These are phyloP conservation scores for Perkinsus olseni DNA, from an alignment of 169 alveolate species.

Conservation along the genomic window DNA sequence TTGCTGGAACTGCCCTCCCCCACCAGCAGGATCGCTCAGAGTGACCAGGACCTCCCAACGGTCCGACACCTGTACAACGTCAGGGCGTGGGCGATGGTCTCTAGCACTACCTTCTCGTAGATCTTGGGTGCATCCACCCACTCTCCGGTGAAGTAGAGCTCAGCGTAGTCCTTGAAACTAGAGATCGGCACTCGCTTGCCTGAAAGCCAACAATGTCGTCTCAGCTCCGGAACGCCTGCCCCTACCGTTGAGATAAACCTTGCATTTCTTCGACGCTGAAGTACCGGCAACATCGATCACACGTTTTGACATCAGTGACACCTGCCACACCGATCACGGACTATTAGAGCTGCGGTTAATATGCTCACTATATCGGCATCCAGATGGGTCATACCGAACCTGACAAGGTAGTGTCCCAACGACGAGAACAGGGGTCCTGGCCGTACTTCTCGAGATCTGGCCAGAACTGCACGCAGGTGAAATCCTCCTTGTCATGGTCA, in stretches of 20 bases:
- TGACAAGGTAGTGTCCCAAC: neutral
- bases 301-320: slow-evolving; percentile 83
- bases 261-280: slow-evolving; percentile 65
- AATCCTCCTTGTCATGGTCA: slow-evolving; percentile 31
- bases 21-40: slow-evolving; percentile 23
- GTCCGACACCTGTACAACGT: slow-evolving; percentile 34
- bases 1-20: slow-evolving; percentile 82
- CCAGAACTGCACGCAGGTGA: slow-evolving; percentile 19
- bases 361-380: slow-evolving; percentile 75
- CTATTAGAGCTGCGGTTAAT: neutral
- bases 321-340: neutral
- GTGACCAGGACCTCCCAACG: slow-evolving; percentile 74
- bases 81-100: slow-evolving; percentile 7
- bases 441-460: neutral
- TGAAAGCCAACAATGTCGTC: neutral
- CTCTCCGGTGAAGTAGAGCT: slow-evolving; percentile 63
- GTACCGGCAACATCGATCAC: slow-evolving; percentile 99
- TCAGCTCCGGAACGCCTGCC: neutral
- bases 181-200: slow-evolving; percentile 65
- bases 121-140: slow-evolving; percentile 23
- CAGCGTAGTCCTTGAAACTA: slow-evolving; percentile 85
- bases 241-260: slow-evolving; percentile 83
- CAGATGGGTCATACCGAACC: slow-evolving; percentile 73
- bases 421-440: neutral
- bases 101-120: slow-evolving; percentile 52